These are phyloP conservation scores for Pichia kudriavzevii DNA, from an alignment of 1,139 yeast genomes.

Conservation along the genomic window DNA sequence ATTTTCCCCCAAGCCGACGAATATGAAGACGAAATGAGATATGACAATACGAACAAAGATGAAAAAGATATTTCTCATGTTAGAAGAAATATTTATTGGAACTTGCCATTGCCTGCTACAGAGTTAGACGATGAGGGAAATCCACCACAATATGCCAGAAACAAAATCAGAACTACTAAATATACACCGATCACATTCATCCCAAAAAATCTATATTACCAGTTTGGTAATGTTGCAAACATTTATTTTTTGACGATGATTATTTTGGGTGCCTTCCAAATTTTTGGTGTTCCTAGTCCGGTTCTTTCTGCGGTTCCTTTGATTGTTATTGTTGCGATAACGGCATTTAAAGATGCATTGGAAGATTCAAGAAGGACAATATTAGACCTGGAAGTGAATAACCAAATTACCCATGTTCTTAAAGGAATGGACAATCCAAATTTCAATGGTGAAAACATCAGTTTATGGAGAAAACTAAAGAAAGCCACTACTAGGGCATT, in stretches of 20 bases:
- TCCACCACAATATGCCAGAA: conserved; percentile 53
- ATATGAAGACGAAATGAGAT: conserved; percentile 15
- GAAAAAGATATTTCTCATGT: conserved; percentile 39
- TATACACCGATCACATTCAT: conserved; percentile 85
- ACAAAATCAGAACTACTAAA: conserved; percentile 92
- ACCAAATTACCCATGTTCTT: conserved; percentile 74
- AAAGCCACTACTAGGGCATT: conserved; percentile 39
- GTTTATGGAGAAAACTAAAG: conserved; percentile 62
- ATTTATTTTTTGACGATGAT: conserved; percentile 74
- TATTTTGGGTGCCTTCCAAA: conserved; percentile 77
- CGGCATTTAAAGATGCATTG: conserved; percentile 88
- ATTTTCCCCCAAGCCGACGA: conserved; percentile 17
- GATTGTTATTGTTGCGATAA: conserved; percentile 80
- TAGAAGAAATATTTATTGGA: conserved; percentile 56
- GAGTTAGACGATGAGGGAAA: conserved; percentile 54
- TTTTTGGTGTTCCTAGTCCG: conserved; percentile 88
- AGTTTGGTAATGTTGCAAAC: conserved; percentile 87
- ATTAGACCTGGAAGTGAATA: conserved; percentile 78
- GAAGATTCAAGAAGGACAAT: conserved; percentile 86
- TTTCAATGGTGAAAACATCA: conserved; percentile 58
- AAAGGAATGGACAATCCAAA: conserved; percentile 67
- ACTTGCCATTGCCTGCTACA: conserved; percentile 59
- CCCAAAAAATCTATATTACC: conserved; percentile 74
- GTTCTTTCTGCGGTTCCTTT: conserved; percentile 90
- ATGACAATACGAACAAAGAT: conserved; percentile 23